Base-by-base conservation (phyloP, 2,329 filamentous ascomycete species). In the Penicillium nordicum region DNA sequence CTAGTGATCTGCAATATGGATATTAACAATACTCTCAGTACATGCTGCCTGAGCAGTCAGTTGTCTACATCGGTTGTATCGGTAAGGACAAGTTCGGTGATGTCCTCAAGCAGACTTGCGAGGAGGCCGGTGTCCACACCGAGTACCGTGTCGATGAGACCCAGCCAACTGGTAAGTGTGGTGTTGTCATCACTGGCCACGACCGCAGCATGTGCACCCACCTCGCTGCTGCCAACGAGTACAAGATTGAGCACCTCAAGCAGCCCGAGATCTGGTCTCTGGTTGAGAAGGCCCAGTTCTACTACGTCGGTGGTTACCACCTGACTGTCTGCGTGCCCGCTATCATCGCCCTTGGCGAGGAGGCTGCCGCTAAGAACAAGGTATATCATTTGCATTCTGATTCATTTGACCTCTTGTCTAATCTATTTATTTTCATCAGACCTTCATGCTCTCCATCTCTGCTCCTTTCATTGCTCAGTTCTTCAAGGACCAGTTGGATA, bases 381-480 rank as follows among this genome's bases (percentile, higher is more conserved):
- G 82, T 84, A 67, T 53, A 71, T 64, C 27, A 27, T 30, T 11
- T 27, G 12, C 3, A 41, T 27, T 34, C 8, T 21, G 25, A 16
- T n/a, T 8, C 4, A 46, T 57, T 37, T 37, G 38, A 14, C 10
- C 32, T 36, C 23, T 44, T 29, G 36, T 44, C 40, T 57, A 43
- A 57, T 18, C 32, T 29, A 8, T 49, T 47, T 55, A 38, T 41
- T 32, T 38, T 32, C 32, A 49, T 32, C 58, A 84, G 82, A 73
- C 82, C 60, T 96, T 97, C 76, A 85, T 92, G 68, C 86, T 99
- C 67, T 95, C 92, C 66, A 85, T 99, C 59, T 94, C 91, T 50
- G 94, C 94, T 8, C 94, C 94, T 58, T 99, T 99, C 82, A 96
- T 99, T 71, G 81, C 88, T 38, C 89, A 96, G 74, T 96, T 97